Evolutionary conservation across 768 basidiomycete species (phyloP), one percentile per base, ranked within the genome.

Genomic region (Tulasnella sp.): DNA sequence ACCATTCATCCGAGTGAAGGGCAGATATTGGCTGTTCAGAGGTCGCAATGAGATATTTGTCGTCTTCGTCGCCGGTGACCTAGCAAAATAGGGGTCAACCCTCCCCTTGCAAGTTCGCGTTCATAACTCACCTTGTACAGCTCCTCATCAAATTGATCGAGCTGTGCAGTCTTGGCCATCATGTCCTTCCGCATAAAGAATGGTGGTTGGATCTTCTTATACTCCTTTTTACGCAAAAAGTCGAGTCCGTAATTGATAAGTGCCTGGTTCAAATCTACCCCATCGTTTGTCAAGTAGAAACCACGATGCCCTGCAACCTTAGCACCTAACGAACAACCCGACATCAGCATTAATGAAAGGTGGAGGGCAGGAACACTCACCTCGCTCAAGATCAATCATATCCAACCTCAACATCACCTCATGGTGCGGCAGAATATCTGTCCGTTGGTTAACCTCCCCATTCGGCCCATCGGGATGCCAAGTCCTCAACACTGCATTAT

Each of bases 11-110:
- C 49, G 85, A 80, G 72, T 97, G 91, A 69, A 82, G 86, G 4
- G 89, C 87, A 6, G 96, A 98, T 70, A 99, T 92, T 36, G 96
- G 96, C 68, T 99, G 96, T 71, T 99, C 96, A 45, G 91, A 94
- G 49, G 96, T 99, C 4, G 96, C 96, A 67, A 99, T 99, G 49
- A 99, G 81, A 72, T 99, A 99, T 69, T 97, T 98, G 69, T 98
- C 94, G 65, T 96, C 91, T 57, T 91, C 89, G 35, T 78, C 79
- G 7, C 77, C 92, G 62, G 89, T 85, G 54, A 93, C 85, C 87
- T 86, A 58, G 25, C 25, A 25, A n/a, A 11, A 23, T 42, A 17
- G 15, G 21, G 11, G 23, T 46, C 21, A 46, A 21, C 43, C 21
- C 43, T 46, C 43, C 17, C 23, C 21, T 19, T 23, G 11, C 14